These are phyloP conservation scores for Bromus sterilis DNA, from an alignment of 176 grass and related monocot species.

Conservation along the genomic window DNA sequence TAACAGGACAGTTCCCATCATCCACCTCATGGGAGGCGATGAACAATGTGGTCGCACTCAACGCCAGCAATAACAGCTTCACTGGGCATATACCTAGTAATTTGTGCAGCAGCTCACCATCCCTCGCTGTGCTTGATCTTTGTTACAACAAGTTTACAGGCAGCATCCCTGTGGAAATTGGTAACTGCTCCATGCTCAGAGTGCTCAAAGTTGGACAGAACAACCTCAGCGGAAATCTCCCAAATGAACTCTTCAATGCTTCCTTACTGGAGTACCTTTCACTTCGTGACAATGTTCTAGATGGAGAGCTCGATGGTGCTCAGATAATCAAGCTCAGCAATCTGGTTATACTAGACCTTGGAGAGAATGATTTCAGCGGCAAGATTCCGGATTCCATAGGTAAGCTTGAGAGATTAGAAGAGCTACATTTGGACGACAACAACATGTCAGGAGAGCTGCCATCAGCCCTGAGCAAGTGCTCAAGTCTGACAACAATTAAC, in stretches of 20 bases:
- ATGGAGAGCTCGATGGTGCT: background rate
- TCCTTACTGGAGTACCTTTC: constrained; percentile 1
- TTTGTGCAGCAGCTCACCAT: background rate
- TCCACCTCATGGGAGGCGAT: background rate
- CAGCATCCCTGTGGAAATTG: background rate
- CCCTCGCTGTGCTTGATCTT: background rate
- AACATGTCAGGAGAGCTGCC: constrained; percentile 17
- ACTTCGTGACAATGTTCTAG: background rate
- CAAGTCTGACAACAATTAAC: constrained; percentile 1
- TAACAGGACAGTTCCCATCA: background rate
- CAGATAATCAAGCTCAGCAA: background rate
- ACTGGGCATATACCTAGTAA: background rate
- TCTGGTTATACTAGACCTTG: constrained; percentile 1
- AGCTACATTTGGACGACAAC: constrained; percentile 8
- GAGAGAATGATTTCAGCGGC: background rate
- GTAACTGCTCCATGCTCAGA: constrained; percentile 16
- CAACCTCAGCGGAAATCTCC: constrained; percentile 14
- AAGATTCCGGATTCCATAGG: constrained; percentile 14
- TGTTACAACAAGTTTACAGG: constrained; percentile 9
- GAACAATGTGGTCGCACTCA: background rate
- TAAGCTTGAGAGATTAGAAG: constrained; percentile 16
- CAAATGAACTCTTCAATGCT: constrained; percentile 23
- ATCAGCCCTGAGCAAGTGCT: background rate
- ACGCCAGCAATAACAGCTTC: constrained; percentile 30
- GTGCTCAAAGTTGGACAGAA: constrained; percentile 22